Evolutionary conservation across 2,329 filamentous ascomycete genomes (phyloP), one percentile per base, ranked within the genome.

Genomic region (Iodosphaeria phyllophila): DNA sequence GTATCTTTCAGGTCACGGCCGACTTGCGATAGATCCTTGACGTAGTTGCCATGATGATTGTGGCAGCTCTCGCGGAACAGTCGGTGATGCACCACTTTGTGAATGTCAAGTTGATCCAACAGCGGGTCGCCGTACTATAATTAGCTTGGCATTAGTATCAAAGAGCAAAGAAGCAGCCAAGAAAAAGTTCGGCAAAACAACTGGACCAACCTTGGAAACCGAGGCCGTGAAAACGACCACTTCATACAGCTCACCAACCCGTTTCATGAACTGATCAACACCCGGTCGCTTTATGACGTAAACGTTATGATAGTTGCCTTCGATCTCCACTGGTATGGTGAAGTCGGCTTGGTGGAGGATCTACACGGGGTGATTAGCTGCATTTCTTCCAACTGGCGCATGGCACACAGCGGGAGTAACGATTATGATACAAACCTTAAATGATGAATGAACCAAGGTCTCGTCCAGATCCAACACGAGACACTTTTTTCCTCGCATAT

Each of bases 281-380:
- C 89, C 89, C n/a, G 89, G 89, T 41, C 89, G 72, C 57, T 98
- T 98, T 50, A 98, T 98, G 35, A 98, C 89, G 47, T 98, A 98
- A 27, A 98, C 91, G 43, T 98, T 98, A 54, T 98, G 89, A 46
- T 91, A 95, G 50, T 92, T 91, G 28, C 89, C 89, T 56, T 98
- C 89, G 35, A 98, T 98, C 44, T 98, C 89, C 16, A 98, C 89
- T 0, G 89, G 89, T 45, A 98, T 95, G 5, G 89, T 98, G 46
- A 98, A 95, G 51, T 98, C 89, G 30, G 89, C 89, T 59, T 95
- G 86, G 43, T 95, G 84, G 22, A 98, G 64, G 37, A 95, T 89
- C 84, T 95, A 43, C 8, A 27, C 14, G 12, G 13, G 8, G n/a
- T 19, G 15, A 11, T 17, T 11, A 26, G 15, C 10, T 20, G 19